These are phyloP conservation scores for Solanum pimpinellifolium DNA, from an alignment of 257 asterid genomes.

Conservation along the genomic window DNA sequence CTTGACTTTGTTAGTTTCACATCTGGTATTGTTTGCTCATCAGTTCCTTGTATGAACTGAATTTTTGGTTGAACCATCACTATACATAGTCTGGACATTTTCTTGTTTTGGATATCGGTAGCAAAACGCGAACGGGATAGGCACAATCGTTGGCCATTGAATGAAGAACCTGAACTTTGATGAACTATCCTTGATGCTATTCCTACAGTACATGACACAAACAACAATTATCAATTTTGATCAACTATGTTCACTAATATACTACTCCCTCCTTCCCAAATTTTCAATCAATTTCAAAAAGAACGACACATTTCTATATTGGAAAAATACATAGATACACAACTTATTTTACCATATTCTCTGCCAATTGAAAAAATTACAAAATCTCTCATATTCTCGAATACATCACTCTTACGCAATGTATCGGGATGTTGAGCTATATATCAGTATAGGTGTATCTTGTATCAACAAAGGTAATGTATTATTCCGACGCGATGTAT, in stretches of 20 bases:
- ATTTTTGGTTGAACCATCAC: conserved; percentile 73
- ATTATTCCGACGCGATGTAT: background rate
- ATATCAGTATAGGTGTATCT: no score
- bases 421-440: background rate
- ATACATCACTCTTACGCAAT: fast-evolving
- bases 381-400: no score
- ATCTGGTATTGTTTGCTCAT: conserved; percentile 82
- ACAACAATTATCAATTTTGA: background rate
- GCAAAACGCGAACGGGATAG: conserved; percentile 21
- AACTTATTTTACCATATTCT: background rate
- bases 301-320: background rate
- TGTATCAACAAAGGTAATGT: no score
- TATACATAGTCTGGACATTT: conserved; percentile 15
- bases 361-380: background rate
- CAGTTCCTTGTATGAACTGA: conserved; percentile 86
- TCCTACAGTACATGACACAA: conserved; percentile 20
- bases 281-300: background rate
- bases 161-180: conserved; percentile 41
- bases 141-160: conserved; percentile 48
- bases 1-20: conserved; percentile 85
- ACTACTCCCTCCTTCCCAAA: background rate
- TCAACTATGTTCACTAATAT: background rate
- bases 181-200: conserved; percentile 25
- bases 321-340: fast-evolving
- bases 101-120: conserved; percentile 4